Evolutionary conservation across 768 basidiomycete genomes (phyloP), one percentile per base, ranked within the genome.

Genomic region (Phaffia australis): DNA sequence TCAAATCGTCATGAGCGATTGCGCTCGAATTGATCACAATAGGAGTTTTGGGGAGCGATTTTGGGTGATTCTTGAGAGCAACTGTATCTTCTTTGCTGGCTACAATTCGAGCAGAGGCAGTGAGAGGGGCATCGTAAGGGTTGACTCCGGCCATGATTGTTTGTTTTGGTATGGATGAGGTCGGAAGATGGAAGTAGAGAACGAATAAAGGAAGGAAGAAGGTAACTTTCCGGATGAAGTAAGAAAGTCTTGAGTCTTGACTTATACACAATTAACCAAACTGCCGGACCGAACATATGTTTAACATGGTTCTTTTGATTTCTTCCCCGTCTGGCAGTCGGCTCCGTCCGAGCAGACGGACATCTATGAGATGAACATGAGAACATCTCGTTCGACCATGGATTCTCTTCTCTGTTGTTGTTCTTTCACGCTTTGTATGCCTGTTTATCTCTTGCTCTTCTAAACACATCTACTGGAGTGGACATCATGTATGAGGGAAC

Each of bases 51-150:
- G 42, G 59, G 3, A 60, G 59, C 7, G 9, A 25, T 7, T 23
- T 15, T 15, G 32, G 59, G 42, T 47, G 59, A 19, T 48, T 42
- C 11, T 42, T 42, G 35, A 42, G 35, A 42, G 35, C 11, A 11
- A 11, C 11, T 11, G 35, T 42, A 11, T 42, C 11, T 11, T 42
- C 11, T 42, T 42, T 42, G 4, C 27, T 29, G 25, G 48, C 59
- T 16, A 49, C 46, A 11, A 49, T 46, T 8, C 0, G 21, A 15
- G 4, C 2, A 29, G 8, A 2, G 42, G 15, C 8, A n/a, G 23
- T 60, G 32, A 49, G 46, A 49, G 59, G 14, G 23, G 59, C 47
- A 21, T 46, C 59, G n/a, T 60, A 60, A 6, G 59, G 59, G 32
- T 60, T 46, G 3, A 60, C 42, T 7, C 59, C 59, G 15, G 32